Evolutionary conservation across 805 yeast genomes (phyloP).

Genomic region (Ogataea polymorpha): DNA sequence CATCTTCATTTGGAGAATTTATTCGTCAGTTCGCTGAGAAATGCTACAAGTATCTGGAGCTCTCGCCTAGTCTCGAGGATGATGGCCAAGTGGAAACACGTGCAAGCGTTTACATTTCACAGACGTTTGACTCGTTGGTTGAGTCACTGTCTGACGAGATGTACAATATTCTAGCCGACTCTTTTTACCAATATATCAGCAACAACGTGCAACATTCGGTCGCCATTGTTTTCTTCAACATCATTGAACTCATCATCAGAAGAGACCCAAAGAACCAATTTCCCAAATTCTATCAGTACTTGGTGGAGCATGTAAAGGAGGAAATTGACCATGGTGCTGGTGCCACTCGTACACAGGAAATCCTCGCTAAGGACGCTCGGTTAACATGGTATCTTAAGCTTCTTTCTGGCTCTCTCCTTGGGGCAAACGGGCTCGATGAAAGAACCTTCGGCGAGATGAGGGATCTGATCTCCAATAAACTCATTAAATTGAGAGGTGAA

Average conservation of each 20-base stretch:
- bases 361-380: conserved; percentile 74
- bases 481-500: conserved; percentile 51
- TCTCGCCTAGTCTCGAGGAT: conserved; percentile 57
- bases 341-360: conserved; percentile 56
- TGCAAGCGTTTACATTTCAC: conserved; percentile 37
- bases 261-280: conserved; percentile 54
- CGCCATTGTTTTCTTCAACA: conserved; percentile 64
- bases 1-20: conserved; percentile 64
- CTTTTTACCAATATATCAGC: conserved; percentile 54
- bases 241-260: conserved; percentile 69
- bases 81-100: conserved; percentile 50
- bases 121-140: conserved; percentile 43
- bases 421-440: conserved; percentile 54
- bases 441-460: conserved; percentile 42
- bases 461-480: conserved; percentile 45
- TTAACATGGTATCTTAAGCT: conserved; percentile 69
- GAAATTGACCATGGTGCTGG: conserved; percentile 89
- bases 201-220: conserved; percentile 58
- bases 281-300: conserved; percentile 39
- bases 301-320: conserved; percentile 51
- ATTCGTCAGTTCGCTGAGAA: conserved; percentile 54
- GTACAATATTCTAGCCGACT: conserved; percentile 43
- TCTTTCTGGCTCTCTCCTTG: conserved; percentile 66
- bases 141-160: conserved; percentile 62
- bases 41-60: conserved; percentile 62